Evolutionary conservation across 495 filamentous ascomycete species (phyloP).

Genomic region (Neurospora tetraspora): DNA sequence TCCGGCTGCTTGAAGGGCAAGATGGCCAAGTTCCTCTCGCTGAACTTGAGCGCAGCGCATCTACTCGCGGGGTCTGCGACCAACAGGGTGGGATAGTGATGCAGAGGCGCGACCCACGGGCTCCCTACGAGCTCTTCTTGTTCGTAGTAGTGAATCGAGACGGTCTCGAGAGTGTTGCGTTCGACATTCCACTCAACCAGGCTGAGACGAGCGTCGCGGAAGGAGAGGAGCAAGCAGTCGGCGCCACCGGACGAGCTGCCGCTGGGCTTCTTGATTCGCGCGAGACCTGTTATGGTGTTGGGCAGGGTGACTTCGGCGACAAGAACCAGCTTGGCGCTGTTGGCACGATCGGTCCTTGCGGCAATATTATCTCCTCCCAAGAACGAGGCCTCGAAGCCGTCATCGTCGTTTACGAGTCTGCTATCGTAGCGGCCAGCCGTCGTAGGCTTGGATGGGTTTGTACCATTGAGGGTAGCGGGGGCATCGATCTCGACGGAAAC

Average conservation of each 20-base stretch:
- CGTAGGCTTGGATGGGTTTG: constrained; percentile 10
- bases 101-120: constrained; percentile 64
- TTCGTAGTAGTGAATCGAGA: constrained; percentile 97
- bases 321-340: constrained; percentile 69
- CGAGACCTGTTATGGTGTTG: constrained; percentile 75
- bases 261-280: constrained; percentile 56
- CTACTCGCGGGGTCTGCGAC: constrained; percentile 83
- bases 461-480: constrained; percentile 9
- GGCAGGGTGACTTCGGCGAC: constrained; percentile 72
- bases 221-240: constrained; percentile 72
- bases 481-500: constrained; percentile 45
- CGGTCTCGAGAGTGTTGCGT: constrained; percentile 63
- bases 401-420: constrained; percentile 43
- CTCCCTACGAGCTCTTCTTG: constrained; percentile 71
- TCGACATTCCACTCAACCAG: constrained; percentile 91
- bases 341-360: constrained; percentile 45
- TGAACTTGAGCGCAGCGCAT: constrained; percentile 91
- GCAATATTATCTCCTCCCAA: constrained; percentile 44
- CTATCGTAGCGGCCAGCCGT: constrained; percentile 29
- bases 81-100: constrained; percentile 63
- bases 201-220: constrained; percentile 84
- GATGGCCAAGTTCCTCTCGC: constrained; percentile 77
- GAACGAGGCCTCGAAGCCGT: constrained; percentile 51
- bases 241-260: constrained; percentile 57
- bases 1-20: constrained; percentile 86